A percentile compares a stretch with the other conserved stretches of the same genome.
These are phyloP conservation scores for Clavariopsis aquatica DNA, from an alignment of 495 filamentous ascomycete species.

Conservation along the genomic window DNA sequence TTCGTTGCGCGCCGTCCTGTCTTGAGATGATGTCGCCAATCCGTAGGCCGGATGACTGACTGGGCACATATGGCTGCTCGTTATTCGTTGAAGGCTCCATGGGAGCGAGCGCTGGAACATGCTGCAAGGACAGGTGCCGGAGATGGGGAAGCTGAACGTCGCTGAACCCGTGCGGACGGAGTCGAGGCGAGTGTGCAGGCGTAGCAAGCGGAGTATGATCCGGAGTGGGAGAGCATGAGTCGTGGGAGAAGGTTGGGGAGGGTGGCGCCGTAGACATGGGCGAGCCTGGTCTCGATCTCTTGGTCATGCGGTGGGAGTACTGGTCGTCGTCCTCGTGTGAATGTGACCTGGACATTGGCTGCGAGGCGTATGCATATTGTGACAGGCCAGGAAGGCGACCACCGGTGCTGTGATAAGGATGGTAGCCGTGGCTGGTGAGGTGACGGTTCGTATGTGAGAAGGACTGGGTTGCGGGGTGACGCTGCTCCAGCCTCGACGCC, in stretches of 20 bases:
- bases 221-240: constrained; percentile 92
- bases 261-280: constrained; percentile 94
- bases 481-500: constrained; percentile 78
- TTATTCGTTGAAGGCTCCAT: constrained; percentile 77
- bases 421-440: constrained; percentile 36
- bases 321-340: constrained; percentile 82
- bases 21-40: constrained; percentile 91
- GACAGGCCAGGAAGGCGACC: constrained; percentile 69
- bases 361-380: constrained; percentile 69
- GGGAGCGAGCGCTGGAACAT: constrained; percentile 83
- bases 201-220: constrained; percentile 96
- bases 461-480: constrained; percentile 44
- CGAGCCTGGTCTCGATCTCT: constrained; percentile 87
- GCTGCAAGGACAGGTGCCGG: constrained; percentile 80
- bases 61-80: constrained; percentile 60
- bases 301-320: constrained; percentile 71
- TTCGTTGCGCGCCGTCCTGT: constrained; percentile 82
- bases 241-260: constrained; percentile 96
- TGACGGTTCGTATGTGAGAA: constrained; percentile 54
- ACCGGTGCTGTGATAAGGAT: constrained; percentile 35
- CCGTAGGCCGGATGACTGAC: constrained; percentile 65
- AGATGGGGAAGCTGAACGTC: constrained; percentile 84
- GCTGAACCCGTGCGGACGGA: constrained; percentile 69
- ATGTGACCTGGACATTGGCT: constrained; percentile 86
- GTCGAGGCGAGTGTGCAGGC: constrained; percentile 89